phyloP scores from a whole-genome alignment of 2,329 filamentous ascomycete genomes.

The Xylaria multiplex region DNA sequence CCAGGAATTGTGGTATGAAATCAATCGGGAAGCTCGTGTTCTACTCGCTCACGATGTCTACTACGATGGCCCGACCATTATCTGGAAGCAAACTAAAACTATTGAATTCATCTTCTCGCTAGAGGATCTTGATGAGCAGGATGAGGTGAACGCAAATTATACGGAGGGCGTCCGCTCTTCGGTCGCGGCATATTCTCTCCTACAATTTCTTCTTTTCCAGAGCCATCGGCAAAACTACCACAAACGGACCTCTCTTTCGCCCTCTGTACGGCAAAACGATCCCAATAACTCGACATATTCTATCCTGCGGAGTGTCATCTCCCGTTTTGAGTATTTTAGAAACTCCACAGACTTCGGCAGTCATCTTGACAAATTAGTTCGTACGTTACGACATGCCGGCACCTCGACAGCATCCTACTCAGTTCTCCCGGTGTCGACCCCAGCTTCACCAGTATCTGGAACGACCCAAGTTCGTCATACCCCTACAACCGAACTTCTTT shows the following conservation, averaged over 20 bases:
- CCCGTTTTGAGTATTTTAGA: slow-evolving; percentile 57
- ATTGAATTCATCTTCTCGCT: slow-evolving; percentile 75
- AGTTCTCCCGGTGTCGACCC: slow-evolving; percentile 49
- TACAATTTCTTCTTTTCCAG: slow-evolving; percentile 81
- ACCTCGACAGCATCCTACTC: slow-evolving; percentile 57
- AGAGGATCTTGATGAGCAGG: slow-evolving; percentile 65
- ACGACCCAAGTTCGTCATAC: slow-evolving; percentile 49
- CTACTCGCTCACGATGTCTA: slow-evolving; percentile 77
- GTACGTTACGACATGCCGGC: slow-evolving; percentile 59
- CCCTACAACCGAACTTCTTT: slow-evolving; percentile 54
- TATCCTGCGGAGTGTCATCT: slow-evolving; percentile 63
- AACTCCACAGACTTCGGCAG: slow-evolving; percentile 53
- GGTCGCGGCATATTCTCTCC: slow-evolving; percentile 70
- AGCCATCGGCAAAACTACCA: slow-evolving; percentile 81
- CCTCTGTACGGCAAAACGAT: slow-evolving; percentile 52
- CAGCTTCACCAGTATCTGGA: slow-evolving; percentile 41
- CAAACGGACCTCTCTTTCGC: slow-evolving; percentile 69
- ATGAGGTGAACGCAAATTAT: slow-evolving; percentile 49
- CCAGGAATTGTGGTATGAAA: slow-evolving; percentile 90
- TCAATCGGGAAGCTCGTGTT: slow-evolving; percentile 81
- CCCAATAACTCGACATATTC: slow-evolving; percentile 56
- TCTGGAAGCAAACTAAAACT: slow-evolving; percentile 62
- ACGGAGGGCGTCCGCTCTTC: slow-evolving; percentile 63
- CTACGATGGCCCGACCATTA: slow-evolving; percentile 67
- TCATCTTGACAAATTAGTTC: slow-evolving; percentile 57